Evolutionary conservation across 2,329 filamentous ascomycete genomes (phyloP).

Genomic region (Verticillium klebahnii): DNA sequence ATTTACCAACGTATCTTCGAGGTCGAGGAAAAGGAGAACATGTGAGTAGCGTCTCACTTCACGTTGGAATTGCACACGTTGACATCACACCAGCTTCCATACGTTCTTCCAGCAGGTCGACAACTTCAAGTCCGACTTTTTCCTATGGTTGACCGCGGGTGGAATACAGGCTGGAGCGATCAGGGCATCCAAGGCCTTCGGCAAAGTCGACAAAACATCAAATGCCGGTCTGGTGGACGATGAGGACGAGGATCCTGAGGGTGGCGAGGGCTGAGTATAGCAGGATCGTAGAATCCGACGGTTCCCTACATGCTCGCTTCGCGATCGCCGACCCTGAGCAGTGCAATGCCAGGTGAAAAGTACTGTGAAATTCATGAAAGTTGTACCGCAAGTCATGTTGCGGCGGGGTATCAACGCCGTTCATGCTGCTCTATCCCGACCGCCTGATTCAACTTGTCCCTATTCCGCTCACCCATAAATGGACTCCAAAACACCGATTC

Average conservation of each 20-base stretch:
- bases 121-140: conserved; percentile 66
- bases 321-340: background rate
- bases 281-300: background rate
- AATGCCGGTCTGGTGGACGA: conserved; percentile 35
- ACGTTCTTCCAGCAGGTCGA: conserved; percentile 77
- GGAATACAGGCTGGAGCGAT: conserved; percentile 59
- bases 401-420: background rate
- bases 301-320: background rate
- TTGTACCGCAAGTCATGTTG: background rate
- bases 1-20: conserved; percentile 92
- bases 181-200: conserved; percentile 30
- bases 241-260: conserved; percentile 40
- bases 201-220: conserved; percentile 33
- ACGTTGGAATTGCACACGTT: conserved; percentile 4
- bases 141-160: conserved; percentile 69
- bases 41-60: conserved; percentile 54
- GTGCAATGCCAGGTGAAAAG: background rate
- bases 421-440: background rate
- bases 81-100: conserved; percentile 54
- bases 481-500: background rate
- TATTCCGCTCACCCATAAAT: background rate
- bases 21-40: conserved; percentile 81
- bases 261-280: conserved; percentile 31
- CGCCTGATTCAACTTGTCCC: too few relatives aligned
- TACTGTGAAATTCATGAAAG: background rate